Evolutionary conservation across 169 alveolate species (phyloP).

Genomic region (Plasmodium knowlesi): DNA sequence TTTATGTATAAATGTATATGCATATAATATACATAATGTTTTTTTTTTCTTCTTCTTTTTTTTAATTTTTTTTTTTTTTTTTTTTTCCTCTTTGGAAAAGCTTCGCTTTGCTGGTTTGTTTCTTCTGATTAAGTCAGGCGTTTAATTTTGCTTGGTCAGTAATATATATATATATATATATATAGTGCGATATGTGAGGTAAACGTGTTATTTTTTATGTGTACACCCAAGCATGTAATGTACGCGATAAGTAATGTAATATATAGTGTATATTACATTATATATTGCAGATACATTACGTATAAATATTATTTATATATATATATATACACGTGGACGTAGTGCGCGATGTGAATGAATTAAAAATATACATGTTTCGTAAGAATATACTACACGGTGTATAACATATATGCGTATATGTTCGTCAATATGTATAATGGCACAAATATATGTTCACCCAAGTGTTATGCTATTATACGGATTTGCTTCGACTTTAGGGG

Average conservation of each 20-base stretch:
- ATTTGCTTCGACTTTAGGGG: constrained; percentile 10
- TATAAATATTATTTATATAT: neutral
- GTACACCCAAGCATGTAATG: constrained; percentile 9
- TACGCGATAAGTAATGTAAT: neutral
- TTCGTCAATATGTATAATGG: neutral
- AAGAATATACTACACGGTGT: neutral
- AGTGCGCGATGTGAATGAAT: neutral
- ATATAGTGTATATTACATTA: neutral
- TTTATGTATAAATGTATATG: constrained; percentile 9
- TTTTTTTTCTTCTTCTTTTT: neutral
- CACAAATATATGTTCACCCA: neutral
- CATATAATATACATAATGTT: neutral
- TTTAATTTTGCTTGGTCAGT: constrained; percentile 13
- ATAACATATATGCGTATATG: neutral
- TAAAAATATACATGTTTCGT: neutral
- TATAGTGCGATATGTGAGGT: constrained; percentile 8
- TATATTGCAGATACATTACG: neutral
- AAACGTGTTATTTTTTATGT: constrained; percentile 44
- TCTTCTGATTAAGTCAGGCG: constrained; percentile 48
- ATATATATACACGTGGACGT: neutral
- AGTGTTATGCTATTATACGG: neutral
- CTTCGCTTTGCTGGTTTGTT: constrained; percentile 9
- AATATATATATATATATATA: no score
- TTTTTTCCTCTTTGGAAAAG: constrained; percentile 8
- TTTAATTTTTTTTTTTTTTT: neutral